Percentiles rank a stretch among this genome's conserved stretches.
Conservation (phyloP, 2,329 filamentous ascomycete genomes). For the Ophiostoma sp. region DNA sequence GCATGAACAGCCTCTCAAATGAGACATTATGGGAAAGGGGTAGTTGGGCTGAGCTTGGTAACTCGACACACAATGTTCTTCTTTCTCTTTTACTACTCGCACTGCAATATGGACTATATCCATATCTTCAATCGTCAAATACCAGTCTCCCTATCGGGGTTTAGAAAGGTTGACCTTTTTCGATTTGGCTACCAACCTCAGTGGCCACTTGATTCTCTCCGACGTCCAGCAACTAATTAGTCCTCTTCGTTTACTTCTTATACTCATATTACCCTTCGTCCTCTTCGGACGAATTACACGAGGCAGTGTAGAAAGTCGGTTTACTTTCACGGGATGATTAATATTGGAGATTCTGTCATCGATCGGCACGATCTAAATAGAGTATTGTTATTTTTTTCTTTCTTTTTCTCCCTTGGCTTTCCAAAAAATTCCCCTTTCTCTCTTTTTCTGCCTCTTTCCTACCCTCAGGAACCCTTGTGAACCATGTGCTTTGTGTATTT, state of each 20-base stretch:
- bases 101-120: neutral
- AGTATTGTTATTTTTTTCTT: neutral
- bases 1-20: too few relatives aligned
- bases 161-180: neutral
- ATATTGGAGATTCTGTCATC: neutral
- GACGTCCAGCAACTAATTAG: neutral
- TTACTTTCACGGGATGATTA: neutral
- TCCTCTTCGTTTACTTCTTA: neutral
- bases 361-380: neutral
- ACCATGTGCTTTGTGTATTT: neutral
- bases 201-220: slow-evolving; percentile 7
- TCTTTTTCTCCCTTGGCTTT: too few relatives aligned
- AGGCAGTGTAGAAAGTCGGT: neutral
- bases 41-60: neutral
- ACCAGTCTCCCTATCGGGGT: neutral
- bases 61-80: too few relatives aligned
- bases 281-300: neutral
- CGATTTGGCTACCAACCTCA: neutral
- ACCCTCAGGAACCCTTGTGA: neutral
- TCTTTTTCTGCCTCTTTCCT: neutral
- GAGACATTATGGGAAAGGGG: neutral
- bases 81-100: too few relatives aligned
- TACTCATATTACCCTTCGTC: neutral
- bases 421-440: neutral
- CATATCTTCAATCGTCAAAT: too few relatives aligned